These are phyloP conservation scores for Podospora didyma DNA, from an alignment of 495 filamentous ascomycete species.

Conservation along the genomic window DNA sequence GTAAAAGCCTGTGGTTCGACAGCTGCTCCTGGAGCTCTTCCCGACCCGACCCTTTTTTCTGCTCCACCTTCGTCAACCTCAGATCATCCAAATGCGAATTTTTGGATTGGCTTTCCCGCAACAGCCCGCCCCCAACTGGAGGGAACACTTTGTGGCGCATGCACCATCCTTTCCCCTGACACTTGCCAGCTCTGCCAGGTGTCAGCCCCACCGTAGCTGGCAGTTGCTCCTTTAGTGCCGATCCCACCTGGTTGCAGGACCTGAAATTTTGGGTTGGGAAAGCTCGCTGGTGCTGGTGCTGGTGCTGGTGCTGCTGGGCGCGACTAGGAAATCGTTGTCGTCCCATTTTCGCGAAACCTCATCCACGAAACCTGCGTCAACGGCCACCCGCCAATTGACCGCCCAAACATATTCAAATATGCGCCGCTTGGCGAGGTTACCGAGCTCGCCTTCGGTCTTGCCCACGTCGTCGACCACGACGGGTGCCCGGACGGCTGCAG, in stretches of 20 bases:
- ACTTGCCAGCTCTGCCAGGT: no score
- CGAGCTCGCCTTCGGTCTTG: slow-evolving; percentile 17
- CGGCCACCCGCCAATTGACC: slow-evolving; percentile 8
- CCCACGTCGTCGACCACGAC: slow-evolving; percentile 10
- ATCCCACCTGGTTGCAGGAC: not conserved
- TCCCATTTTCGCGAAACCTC: not conserved
- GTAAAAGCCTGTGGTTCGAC: not conserved
- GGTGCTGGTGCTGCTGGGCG: not conserved
- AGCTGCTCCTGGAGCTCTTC: not conserved
- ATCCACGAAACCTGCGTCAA: not conserved
- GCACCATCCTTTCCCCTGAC: no score
- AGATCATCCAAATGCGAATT: slow-evolving; percentile 21
- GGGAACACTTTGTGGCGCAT: no score
- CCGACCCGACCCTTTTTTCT: not conserved
- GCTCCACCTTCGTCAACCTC: slow-evolving; percentile 11
- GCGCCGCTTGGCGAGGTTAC: slow-evolving; percentile 29
- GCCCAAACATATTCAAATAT: slow-evolving; percentile 8
- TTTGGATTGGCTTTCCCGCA: slow-evolving; percentile 12
- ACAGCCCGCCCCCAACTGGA: not conserved
- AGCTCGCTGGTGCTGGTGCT: no score
- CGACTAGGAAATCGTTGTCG: slow-evolving; percentile 1
- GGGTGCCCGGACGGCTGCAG: slow-evolving; percentile 13
- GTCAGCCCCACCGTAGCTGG: not conserved
- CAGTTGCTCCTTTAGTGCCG: not conserved
- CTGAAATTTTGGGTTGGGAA: slow-evolving; percentile 5